These are phyloP conservation scores for Juncus effusus DNA, from an alignment of 176 grass and related monocot species.

Conservation along the genomic window DNA sequence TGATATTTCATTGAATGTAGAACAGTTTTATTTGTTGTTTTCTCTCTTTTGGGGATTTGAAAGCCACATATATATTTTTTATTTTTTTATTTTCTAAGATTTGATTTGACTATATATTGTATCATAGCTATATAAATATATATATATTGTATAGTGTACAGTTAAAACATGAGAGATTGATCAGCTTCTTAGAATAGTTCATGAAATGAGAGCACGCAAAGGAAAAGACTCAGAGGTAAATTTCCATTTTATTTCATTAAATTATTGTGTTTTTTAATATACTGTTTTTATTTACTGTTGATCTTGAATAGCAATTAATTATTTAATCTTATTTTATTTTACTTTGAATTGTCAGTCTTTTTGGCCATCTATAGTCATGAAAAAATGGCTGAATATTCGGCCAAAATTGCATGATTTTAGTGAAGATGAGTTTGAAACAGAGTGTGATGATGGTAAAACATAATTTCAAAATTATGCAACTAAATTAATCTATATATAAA, in stretches of 20 bases:
- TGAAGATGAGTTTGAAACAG: conserved; percentile 58
- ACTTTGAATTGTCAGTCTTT: conserved; percentile 32
- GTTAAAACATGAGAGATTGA: not conserved
- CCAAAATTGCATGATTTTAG: conserved; percentile 72
- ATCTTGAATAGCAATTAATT: conserved; percentile 10
- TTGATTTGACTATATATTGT: conserved; percentile 5
- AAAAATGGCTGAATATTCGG: conserved; percentile 71
- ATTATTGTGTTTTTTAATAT: conserved; percentile 1
- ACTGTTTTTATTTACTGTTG: conserved; percentile 12
- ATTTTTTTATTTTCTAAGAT: conserved; percentile 21
- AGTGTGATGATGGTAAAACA: conserved; percentile 45
- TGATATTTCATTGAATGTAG: conserved; percentile 12
- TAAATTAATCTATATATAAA: conserved; percentile 9
- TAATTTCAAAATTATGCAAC: conserved; percentile 10
- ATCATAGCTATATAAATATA: not conserved
- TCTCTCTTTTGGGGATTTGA: not conserved
- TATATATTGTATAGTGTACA: not conserved
- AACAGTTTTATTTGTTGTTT: not conserved
- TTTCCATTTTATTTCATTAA: not conserved
- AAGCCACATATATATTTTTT: conserved; percentile 10
- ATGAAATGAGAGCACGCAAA: conserved; percentile 44
- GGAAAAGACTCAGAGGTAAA: conserved; percentile 47
- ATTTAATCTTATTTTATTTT: conserved; percentile 3
- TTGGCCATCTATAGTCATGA: conserved; percentile 54
- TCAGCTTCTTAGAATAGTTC: not conserved